Evolutionary conservation across 75 land plant genomes (phyloP).

Genomic region (Pinus taeda): DNA sequence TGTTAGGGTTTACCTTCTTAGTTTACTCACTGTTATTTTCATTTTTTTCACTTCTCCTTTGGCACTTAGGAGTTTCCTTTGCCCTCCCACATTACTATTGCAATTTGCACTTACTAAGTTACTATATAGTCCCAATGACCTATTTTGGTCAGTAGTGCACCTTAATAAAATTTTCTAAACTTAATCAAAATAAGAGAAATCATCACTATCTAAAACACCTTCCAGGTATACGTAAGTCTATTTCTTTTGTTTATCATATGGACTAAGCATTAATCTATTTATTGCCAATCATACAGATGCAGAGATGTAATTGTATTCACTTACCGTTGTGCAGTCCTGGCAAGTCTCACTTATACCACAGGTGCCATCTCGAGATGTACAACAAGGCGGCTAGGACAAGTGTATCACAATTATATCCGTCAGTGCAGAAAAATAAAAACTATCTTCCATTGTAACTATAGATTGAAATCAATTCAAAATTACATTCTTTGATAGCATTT

Average conservation of each 20-base stretch:
- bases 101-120: no score
- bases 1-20: no score
- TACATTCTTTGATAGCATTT: not conserved
- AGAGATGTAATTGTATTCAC: constrained; percentile 2
- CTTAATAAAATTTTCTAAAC: no score
- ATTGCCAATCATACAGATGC: not conserved
- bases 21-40: no score
- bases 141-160: no score
- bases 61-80: no score
- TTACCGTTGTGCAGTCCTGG: constrained; percentile 95
- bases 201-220: not conserved
- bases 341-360: constrained; percentile 62
- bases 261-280: not conserved
- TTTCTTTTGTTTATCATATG: not conserved
- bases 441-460: not conserved
- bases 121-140: no score
- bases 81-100: no score
- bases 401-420: not conserved
- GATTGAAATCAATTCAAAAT: not conserved
- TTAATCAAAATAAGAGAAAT: not conserved
- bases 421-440: not conserved
- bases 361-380: constrained; percentile 48
- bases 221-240: not conserved
- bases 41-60: no score
- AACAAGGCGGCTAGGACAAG: constrained; percentile 85